These are phyloP conservation scores for Salix brachista DNA, from an alignment of 345 rosid genomes.

Conservation along the genomic window DNA sequence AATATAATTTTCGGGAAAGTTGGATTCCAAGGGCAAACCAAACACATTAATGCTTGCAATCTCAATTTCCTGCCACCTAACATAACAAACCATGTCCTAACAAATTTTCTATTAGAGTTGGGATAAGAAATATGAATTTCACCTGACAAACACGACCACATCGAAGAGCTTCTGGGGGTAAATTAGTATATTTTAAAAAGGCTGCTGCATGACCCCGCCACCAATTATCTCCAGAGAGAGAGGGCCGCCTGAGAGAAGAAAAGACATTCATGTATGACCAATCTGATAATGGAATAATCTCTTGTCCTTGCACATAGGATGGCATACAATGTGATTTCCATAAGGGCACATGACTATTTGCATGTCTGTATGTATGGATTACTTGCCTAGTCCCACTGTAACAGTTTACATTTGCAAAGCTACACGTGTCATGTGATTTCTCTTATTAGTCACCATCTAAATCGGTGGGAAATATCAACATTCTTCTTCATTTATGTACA, in stretches of 20 bases:
- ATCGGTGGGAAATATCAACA: neutral
- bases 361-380: neutral
- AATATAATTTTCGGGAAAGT: neutral
- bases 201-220: conserved; percentile 98
- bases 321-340: neutral
- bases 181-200: conserved; percentile 58
- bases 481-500: neutral
- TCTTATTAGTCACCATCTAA: neutral
- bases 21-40: neutral
- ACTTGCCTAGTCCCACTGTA: neutral
- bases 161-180: conserved; percentile 62
- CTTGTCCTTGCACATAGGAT: neutral
- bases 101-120: neutral
- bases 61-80: neutral
- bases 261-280: neutral
- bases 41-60: neutral
- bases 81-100: neutral
- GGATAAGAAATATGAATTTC: neutral
- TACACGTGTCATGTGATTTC: neutral
- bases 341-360: neutral
- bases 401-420: neutral
- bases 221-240: conserved; percentile 86
- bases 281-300: neutral
- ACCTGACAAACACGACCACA: conserved; percentile 78
- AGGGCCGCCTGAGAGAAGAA: conserved; percentile 54